Base-by-base conservation (phyloP, 768 basidiomycete genomes). In the Amanita inopinata region DNA sequence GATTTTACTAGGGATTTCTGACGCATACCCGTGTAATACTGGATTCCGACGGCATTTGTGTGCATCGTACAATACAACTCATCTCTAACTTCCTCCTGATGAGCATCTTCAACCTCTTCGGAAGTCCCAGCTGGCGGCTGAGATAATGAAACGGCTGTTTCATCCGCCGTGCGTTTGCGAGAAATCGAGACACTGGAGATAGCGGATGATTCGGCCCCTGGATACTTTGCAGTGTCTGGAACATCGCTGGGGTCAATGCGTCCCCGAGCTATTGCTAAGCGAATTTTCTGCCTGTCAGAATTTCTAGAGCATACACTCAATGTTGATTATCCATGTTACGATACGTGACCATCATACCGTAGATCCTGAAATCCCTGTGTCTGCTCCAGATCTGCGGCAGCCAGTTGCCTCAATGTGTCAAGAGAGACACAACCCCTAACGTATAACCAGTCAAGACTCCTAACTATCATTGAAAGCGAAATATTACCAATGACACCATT, bases 401-500 rank as follows among this genome's bases (percentile, higher is more conserved):
- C 72, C 38, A 87, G 63, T 33, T 65, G 54, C 7, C 54, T 56
- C 28, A 87, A 63, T 38, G 80, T 75, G 34, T 63, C 59, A 5
- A 72, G 67, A 15, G 78, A 80, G 7, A 84, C 80, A 45, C 84
- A 87, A 47, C 79, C 82, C 84, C 83, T 84, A 48, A 41, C 11
- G 27, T 43, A 24, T 5, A 22, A 33, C 36, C 38, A 39, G 49
- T 31, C 24, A 47, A 15, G n/a, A 35, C 44, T 38, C 24, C 12
- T 24, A 22, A 24, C 28, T 28, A 46, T 19, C 28, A 19, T 35
- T 33, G 25, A 31, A 15, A 33, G 32, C 18, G 19, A 20, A 30
- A 46, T 35, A 65, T 52, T 59, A 83, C 83, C 85, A 88, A 50
- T 88, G 85, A 31, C 75, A 66, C 86, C 86, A 88, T 53, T 78